Percentiles rank a stretch among this genome's conserved stretches.
These are phyloP conservation scores for Melocanna baccifera DNA, from an alignment of 176 grass and related monocot genomes.

Conservation along the genomic window DNA sequence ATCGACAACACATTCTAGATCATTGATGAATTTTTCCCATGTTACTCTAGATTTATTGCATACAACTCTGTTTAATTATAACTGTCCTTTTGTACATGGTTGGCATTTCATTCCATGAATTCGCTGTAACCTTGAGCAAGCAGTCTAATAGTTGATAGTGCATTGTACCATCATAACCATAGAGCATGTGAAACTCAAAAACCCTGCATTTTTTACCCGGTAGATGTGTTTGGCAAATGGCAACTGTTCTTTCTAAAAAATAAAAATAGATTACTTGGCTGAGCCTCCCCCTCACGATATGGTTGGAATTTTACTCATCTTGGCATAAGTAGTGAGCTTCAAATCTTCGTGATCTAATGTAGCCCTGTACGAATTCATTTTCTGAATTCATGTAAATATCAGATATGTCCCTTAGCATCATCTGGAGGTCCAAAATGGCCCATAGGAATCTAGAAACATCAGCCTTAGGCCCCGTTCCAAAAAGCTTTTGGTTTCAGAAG, in stretches of 20 bases:
- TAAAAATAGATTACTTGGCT: no score
- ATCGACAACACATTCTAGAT: background rate
- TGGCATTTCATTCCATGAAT: background rate
- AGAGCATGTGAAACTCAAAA: background rate
- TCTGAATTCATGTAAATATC: background rate
- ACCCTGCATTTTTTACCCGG: background rate
- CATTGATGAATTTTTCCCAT: background rate
- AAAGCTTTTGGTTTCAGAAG: no score
- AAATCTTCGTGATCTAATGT: no score
- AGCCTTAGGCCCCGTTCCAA: background rate
- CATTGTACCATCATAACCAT: background rate
- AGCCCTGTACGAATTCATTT: background rate
- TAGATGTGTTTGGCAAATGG: background rate
- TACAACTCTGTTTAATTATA: background rate
- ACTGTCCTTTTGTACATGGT: background rate
- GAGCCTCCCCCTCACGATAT: background rate
- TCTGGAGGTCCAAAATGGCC: background rate
- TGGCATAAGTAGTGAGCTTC: background rate
- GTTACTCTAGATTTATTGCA: background rate
- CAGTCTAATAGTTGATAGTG: background rate
- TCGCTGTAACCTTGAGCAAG: slow-evolving; percentile 13
- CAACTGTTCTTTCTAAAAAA: no score
- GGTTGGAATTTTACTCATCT: background rate
- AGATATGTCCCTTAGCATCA: slow-evolving; percentile 1
- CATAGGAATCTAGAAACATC: background rate